phyloP scores from a whole-genome alignment of 805 yeast species.

The Brettanomyces custersianus region DNA sequence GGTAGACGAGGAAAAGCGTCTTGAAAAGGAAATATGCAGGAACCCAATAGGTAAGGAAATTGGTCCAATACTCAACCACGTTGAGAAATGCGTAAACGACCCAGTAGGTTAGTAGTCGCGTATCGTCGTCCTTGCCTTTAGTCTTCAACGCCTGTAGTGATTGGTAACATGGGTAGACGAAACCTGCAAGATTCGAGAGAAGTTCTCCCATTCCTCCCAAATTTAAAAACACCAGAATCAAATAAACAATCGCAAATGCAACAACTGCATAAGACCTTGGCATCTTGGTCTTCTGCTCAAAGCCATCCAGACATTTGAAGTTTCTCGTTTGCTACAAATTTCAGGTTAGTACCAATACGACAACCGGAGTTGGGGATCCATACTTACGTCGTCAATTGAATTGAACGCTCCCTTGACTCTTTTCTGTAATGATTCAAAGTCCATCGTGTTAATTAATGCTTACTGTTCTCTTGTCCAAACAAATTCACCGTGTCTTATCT shows the following conservation, averaged over 20 bases:
- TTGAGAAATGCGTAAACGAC: slow-evolving; percentile 92
- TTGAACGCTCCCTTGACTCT: slow-evolving; percentile 20
- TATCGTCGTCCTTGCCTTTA: slow-evolving; percentile 61
- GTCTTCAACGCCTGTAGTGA: slow-evolving; percentile 82
- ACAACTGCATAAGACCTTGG: slow-evolving; percentile 85
- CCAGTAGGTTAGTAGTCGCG: slow-evolving; percentile 91
- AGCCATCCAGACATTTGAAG: slow-evolving; percentile 25
- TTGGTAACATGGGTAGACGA: slow-evolving; percentile 81
- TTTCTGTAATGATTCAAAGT: slow-evolving; percentile 19
- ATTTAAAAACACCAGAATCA: slow-evolving; percentile 76
- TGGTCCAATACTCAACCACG: slow-evolving; percentile 93
- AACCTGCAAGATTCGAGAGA: slow-evolving; percentile 86
- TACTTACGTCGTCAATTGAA: slow-evolving; percentile 20
- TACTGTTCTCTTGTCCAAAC: too few species aligned
- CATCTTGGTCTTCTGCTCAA: slow-evolving; percentile 36
- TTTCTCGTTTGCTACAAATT: slow-evolving; percentile 18
- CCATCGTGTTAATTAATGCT: too few species aligned
- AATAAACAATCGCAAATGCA: slow-evolving; percentile 56
- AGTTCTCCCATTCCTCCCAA: slow-evolving; percentile 94
- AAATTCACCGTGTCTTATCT: too few species aligned
- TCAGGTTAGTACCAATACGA: not conserved
- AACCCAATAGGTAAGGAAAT: slow-evolving; percentile 85
- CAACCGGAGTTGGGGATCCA: too few species aligned
- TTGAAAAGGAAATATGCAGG: slow-evolving; percentile 96
- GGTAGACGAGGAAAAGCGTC: slow-evolving; percentile 77